Evolutionary conservation across 768 basidiomycete genomes (phyloP).

Genomic region (Lactarius psammicola): DNA sequence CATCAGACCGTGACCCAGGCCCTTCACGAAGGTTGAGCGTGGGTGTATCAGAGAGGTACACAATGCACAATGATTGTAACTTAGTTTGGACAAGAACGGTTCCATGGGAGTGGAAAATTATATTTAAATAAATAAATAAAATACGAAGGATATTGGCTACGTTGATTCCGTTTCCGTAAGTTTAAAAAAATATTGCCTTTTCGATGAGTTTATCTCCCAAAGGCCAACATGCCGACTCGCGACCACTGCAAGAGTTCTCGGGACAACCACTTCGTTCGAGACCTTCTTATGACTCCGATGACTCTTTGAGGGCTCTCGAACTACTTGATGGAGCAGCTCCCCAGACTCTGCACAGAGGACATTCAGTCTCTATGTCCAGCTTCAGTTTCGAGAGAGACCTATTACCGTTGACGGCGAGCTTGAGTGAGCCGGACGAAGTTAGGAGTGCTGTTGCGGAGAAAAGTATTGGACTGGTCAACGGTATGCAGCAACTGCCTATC

Average conservation of each 20-base stretch:
- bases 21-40: slow-evolving; percentile 44
- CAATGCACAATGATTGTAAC: not conserved
- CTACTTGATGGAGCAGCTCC: slow-evolving; percentile 59
- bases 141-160: not conserved
- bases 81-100: not conserved
- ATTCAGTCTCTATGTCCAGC: slow-evolving; percentile 63
- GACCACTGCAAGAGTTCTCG: slow-evolving; percentile 3
- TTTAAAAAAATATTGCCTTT: not conserved
- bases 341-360: slow-evolving; percentile 33
- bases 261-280: slow-evolving; percentile 33
- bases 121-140: not conserved
- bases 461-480: slow-evolving; percentile 72
- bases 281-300: slow-evolving; percentile 61
- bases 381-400: slow-evolving; percentile 80
- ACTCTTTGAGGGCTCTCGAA: slow-evolving; percentile 78
- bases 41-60: not conserved
- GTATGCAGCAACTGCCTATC: slow-evolving; percentile 37
- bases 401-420: slow-evolving; percentile 71
- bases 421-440: slow-evolving; percentile 63
- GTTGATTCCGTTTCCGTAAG: not conserved
- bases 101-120: not conserved
- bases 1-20: slow-evolving; percentile 73
- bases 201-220: slow-evolving; percentile 42
- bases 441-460: slow-evolving; percentile 58
- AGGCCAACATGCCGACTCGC: slow-evolving; percentile 33